These are phyloP conservation scores for Peronospora belbahrii DNA, from an alignment of 352 stramenopile genomes.

Conservation along the genomic window DNA sequence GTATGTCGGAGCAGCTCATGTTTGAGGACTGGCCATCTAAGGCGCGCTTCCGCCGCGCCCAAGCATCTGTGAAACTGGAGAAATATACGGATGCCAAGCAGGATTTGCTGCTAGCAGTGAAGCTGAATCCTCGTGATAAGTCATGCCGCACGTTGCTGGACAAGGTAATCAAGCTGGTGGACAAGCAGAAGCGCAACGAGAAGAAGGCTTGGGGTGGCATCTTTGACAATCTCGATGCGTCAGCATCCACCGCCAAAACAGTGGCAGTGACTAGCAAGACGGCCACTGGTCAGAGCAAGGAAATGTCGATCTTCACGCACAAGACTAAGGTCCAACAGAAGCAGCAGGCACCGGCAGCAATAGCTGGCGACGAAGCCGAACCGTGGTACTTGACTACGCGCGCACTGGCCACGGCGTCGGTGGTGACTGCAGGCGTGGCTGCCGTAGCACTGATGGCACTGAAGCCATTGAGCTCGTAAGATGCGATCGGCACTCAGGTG, in stretches of 20 bases:
- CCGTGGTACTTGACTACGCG: constrained; percentile 62
- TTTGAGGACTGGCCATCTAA: constrained; percentile 85
- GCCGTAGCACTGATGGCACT: constrained; percentile 50
- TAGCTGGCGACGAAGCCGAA: constrained; percentile 7
- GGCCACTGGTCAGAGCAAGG: constrained; percentile 9
- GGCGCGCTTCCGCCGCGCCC: constrained; percentile 73
- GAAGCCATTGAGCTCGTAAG: constrained; percentile 49
- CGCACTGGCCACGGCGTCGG: constrained; percentile 50
- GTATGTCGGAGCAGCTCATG: constrained; percentile 68
- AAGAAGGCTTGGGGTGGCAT: constrained; percentile 78
- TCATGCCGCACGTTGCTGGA: constrained; percentile 70
- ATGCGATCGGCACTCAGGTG: constrained; percentile 3
- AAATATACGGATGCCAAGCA: constrained; percentile 70
- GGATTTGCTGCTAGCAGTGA: constrained; percentile 69
- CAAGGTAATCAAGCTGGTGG: constrained; percentile 56
- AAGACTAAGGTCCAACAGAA: constrained; percentile 44
- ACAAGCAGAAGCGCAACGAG: constrained; percentile 70
- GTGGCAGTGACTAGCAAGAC: constrained; percentile 11
- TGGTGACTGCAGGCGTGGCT: constrained; percentile 63
- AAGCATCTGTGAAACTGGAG: constrained; percentile 64
- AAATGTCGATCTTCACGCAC: constrained; percentile 69
- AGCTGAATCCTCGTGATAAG: constrained; percentile 77
- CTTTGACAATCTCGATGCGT: constrained; percentile 45
- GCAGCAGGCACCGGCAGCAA: constrained; percentile 12
- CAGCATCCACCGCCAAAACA: constrained; percentile 19